Conservation (phyloP, 2,329 filamentous ascomycete genomes). For the Orbilia ellipsospora region DNA sequence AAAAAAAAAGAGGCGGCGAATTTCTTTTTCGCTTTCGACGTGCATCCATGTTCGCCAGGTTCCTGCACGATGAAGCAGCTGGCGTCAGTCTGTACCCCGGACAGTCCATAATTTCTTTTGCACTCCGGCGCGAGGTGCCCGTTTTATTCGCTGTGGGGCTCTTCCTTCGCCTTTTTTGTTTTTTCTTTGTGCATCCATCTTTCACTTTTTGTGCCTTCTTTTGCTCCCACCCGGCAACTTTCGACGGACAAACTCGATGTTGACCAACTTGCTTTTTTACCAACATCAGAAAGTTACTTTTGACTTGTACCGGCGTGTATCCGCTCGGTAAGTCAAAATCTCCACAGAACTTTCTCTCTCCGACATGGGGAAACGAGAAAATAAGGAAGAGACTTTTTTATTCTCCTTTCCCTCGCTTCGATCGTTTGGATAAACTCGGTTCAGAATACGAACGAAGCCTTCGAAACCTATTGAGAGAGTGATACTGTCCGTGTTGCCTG, state of each 20-base stretch:
- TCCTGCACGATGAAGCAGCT: slow-evolving; percentile 55
- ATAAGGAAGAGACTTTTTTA: not conserved
- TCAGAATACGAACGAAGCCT: slow-evolving; percentile 1
- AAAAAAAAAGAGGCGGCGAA: slow-evolving; percentile 51
- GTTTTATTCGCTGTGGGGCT: slow-evolving; percentile 46
- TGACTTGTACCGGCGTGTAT: slow-evolving; percentile 41
- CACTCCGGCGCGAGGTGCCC: slow-evolving; percentile 14
- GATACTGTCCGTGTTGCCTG: slow-evolving; percentile 29
- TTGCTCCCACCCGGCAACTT: slow-evolving; percentile 37
- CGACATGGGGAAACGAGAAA: slow-evolving; percentile 1
- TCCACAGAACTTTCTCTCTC: not conserved
- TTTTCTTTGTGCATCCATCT: too few species aligned
- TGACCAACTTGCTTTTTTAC: slow-evolving; percentile 25
- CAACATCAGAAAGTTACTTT: slow-evolving; percentile 35
- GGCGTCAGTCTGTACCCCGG: slow-evolving; percentile 51
- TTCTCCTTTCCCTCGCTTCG: too few species aligned
- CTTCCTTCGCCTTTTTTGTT: not conserved
- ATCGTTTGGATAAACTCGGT: not conserved
- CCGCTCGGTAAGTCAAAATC: slow-evolving; percentile 18
- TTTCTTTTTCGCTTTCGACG: slow-evolving; percentile 23
- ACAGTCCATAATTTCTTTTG: slow-evolving; percentile 40
- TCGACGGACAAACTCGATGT: slow-evolving; percentile 21
- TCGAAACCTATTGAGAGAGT: not conserved
- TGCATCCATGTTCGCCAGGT: slow-evolving; percentile 28
- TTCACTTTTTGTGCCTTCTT: too few species aligned